Evolutionary conservation across 805 yeast species (phyloP), one percentile per base, ranked within the genome.

Genomic region (Kodamaea restingae): DNA sequence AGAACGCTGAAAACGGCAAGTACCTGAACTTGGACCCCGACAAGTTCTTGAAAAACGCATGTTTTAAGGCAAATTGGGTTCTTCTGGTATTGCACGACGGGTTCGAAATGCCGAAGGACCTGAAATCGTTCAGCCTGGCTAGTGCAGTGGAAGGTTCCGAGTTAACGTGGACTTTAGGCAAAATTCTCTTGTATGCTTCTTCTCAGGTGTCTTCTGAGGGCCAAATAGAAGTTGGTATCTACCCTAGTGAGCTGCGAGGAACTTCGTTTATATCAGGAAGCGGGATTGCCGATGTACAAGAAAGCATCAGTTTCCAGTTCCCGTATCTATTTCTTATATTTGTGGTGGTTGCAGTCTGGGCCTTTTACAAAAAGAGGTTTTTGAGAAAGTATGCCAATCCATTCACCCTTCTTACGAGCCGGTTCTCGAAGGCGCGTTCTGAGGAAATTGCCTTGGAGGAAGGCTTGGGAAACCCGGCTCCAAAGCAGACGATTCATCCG

Each of bases 61-160:
- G 98, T 57, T 93, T 93, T 67, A 93, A 93, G 54, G 95, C 96
- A 4, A 80, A 86, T 41, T 93, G 98, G 98, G 88, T 93, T 2
- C 70, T 88, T 27, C 88, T 84, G 52, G 75, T 93, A 22, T 63
- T 93, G 18, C 96, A 88, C 56, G 96, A 90, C 48, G 98, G 98
- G 0, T 91, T 91, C 56, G 86, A 81, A 17, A 70, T 93, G 26
- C 98, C 98, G 1, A 60, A 90, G 44, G 57, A 65, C 30, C 69
- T 63, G 52, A 70, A 82, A 26, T 82, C 90, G 0, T 88, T 93
- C 61, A 88, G 84, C 60, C 83, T 95, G 44, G 88, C 93, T 0
- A 81, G 82, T 40, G 72, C 80, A 12, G 78, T 93, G 22, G 75
- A 86, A 43, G 96, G 95, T 2, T 77, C 80, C 4, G 98, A 93